A percentile compares a stretch with the other conserved stretches of the same genome.
These are phyloP conservation scores for Edaphochlamys debaryana DNA, from an alignment of 139 green algal species.

Conservation along the genomic window DNA sequence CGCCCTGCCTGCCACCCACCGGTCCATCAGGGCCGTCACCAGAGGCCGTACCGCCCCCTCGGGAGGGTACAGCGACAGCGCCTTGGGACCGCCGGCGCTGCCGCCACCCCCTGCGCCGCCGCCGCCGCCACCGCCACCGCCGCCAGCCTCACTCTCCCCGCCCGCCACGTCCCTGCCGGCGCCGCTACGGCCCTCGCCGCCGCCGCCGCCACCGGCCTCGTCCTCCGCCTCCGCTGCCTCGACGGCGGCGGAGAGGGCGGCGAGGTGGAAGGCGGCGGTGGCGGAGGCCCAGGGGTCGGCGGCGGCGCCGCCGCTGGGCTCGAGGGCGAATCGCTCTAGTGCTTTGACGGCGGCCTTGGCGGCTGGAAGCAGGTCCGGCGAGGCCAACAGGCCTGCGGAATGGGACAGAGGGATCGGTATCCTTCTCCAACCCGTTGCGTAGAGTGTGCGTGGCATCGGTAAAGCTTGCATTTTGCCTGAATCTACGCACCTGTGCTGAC, in stretches of 20 bases:
- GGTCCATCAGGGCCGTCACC: conserved; percentile 9
- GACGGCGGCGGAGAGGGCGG: conserved; percentile 6
- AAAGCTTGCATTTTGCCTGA: no score
- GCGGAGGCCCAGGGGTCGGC: conserved; percentile 17
- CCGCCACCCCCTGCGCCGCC: neutral
- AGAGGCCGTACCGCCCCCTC: conserved; percentile 19
- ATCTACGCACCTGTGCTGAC: conserved; percentile 3
- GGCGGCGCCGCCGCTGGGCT: neutral
- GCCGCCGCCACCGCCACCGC: neutral
- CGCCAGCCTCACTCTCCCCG: neutral
- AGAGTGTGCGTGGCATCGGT: no score
- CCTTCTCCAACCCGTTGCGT: no score
- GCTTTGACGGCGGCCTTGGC: conserved; percentile 17
- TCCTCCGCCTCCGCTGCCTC: conserved; percentile 8
- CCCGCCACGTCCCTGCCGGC: neutral
- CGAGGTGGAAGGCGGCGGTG: conserved; percentile 28
- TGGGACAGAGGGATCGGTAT: no score
- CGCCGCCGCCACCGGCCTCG: neutral
- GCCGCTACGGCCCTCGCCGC: neutral
- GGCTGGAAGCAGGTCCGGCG: conserved; percentile 20
- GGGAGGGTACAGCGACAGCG: conserved; percentile 5
- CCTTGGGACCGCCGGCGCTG: neutral
- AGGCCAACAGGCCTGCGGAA: conserved; percentile 9
- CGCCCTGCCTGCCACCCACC: no score
- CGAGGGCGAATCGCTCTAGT: neutral